Evolutionary conservation across 2,329 filamentous ascomycete species (phyloP), one percentile per base, ranked within the genome.

Genomic region (Sclerotinia minor): DNA sequence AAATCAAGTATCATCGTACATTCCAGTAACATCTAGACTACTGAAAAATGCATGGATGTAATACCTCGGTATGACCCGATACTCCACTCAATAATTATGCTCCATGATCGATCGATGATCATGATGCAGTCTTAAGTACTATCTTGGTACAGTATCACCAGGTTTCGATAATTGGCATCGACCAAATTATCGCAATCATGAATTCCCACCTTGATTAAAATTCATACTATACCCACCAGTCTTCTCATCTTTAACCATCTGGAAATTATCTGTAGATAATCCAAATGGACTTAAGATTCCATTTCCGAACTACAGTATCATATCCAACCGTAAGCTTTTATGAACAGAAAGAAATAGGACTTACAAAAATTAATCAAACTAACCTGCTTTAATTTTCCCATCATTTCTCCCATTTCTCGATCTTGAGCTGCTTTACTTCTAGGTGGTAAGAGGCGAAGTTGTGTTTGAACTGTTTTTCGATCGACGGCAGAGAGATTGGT

Each of bases 171-270:
- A 17, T n/a, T 49, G 44, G 21, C 55, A 32, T 44, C 41, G 52
- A 41, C 26, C 49, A 41, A 5, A 29, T 24, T n/a, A 26, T 41
- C 6, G n/a, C 7, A 50, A 41, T 55, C n/a, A 49, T 32, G 55
- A 63, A 53, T 67, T 21, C n/a, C 72, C 73, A 49, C 75, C 75
- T 67, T 76, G 75, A 55, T 77, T 76, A 75, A 98, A 97, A 73
- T 94, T 94, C 89, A 99, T 91, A 79, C 91, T 97, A 79, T 98
- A 98, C 0, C 93, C 94, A 1, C 95, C 95, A 0, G 89, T 91
- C 71, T 89, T 90, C 74, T 94, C 91, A 76, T 97, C 94, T 79
- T 97, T 92, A 38, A 90, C 87, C 84, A 98, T 96, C 71, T 97
- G 88, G 77, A 99, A 98, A 78, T 96, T 97, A 57, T 96, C 89